Conservation (phyloP, 371 early-diverging fungal species). For the Mortierella sp. region DNA sequence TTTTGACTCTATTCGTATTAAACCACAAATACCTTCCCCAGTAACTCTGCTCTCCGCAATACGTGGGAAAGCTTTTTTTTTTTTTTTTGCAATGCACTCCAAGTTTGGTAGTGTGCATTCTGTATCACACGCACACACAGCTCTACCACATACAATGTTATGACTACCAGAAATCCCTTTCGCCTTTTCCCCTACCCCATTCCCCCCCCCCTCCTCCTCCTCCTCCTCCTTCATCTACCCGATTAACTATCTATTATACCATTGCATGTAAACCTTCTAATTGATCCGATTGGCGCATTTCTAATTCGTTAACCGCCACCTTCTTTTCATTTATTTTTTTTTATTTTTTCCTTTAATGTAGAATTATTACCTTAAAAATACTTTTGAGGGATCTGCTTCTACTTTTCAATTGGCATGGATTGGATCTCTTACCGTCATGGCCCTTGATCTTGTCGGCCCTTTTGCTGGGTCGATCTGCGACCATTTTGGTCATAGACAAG, state of each 20-base stretch:
- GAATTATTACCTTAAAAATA: conserved; percentile 38
- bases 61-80: conserved; percentile 20
- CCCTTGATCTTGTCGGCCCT: conserved; percentile 61
- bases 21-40: neutral
- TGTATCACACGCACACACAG: neutral
- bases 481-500: conserved; percentile 57
- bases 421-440: conserved; percentile 60
- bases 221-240: too few relatives aligned
- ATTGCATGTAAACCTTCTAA: neutral
- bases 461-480: conserved; percentile 58
- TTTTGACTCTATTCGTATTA: conserved; percentile 22
- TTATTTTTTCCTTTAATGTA: neutral
- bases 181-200: neutral
- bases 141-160: neutral
- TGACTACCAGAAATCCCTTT: neutral
- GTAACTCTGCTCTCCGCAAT: conserved; percentile 15
- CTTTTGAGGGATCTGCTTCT: conserved; percentile 56
- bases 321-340: neutral
- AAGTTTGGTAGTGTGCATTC: conserved; percentile 13
- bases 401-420: conserved; percentile 64
- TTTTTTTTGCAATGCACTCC: conserved; percentile 15
- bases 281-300: conserved; percentile 7
- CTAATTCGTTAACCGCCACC: neutral
- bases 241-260: neutral
- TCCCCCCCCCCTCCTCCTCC: too few relatives aligned